phyloP scores from a whole-genome alignment of 83 land plant genomes.

The Isoetes engelmannii region DNA sequence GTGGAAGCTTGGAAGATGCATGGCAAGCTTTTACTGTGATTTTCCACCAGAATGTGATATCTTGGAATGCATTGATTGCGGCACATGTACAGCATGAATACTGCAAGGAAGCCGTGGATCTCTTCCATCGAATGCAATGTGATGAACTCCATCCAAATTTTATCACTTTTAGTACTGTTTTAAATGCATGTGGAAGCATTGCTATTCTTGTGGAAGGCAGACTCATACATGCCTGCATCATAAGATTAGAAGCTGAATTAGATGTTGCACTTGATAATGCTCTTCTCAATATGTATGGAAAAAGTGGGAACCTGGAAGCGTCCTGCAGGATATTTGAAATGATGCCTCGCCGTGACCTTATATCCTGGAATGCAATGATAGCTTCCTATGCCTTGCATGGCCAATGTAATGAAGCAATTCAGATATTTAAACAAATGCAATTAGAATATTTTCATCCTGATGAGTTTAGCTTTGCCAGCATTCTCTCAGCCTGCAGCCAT shows the following conservation, averaged over 20 bases:
- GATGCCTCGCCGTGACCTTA: not conserved
- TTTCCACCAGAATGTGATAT: not conserved
- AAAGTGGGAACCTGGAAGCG: not conserved
- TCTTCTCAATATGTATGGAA: not conserved
- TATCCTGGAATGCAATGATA: not conserved
- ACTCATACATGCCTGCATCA: not conserved
- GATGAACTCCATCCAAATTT: not conserved
- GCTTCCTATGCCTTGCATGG: not conserved
- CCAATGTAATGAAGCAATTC: not conserved
- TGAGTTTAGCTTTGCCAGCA: not conserved
- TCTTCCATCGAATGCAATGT: conserved; percentile 12
- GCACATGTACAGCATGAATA: conserved; percentile 9
- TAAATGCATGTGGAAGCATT: conserved; percentile 10
- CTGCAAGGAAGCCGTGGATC: conserved; percentile 9
- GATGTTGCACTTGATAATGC: conserved; percentile 2
- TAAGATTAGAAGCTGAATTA: not conserved
- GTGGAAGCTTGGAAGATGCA: conserved; percentile 6
- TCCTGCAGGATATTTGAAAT: conserved; percentile 2
- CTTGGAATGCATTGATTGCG: conserved; percentile 13
- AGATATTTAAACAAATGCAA: not conserved
- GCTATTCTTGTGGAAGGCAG: conserved; percentile 2
- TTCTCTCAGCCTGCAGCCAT: not conserved
- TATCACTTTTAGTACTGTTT: conserved; percentile 7
- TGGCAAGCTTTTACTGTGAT: not conserved
- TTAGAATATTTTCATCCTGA: not conserved